Base-by-base conservation (phyloP, 73 alveolate species). In the Loxodes magnus region DNA sequence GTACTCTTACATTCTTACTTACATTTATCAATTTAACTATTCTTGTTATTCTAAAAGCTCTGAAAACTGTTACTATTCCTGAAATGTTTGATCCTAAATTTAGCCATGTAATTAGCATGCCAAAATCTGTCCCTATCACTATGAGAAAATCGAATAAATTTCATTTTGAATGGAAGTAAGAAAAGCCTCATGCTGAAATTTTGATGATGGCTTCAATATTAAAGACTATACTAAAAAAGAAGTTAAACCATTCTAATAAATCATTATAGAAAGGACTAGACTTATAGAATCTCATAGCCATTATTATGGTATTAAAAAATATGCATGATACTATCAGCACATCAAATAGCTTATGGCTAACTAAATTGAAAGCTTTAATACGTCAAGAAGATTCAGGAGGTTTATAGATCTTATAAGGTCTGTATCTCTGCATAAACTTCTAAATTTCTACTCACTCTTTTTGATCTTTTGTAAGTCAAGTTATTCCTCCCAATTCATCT, bases 361-460 rank as follows among this genome's bases (percentile, higher is more conserved):
- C 20, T 16, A 53, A 35, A 0, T 26, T 10, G 4, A 16, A 53
- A 5, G 34, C 17, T 19, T 20, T 20, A 3, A 16, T 6, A 3
- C 31, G 19, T 21, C 71, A 25, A 4, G 41, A 23, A 2, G 20
- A 30, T 9, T 27, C 27, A 16, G 82, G 82, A 7, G 39, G 44
- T 14, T 59, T 31, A 9, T 42, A 41, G 25, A 39, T 28, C 16
- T 48, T 27, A n/a, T 67, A 33, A 25, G 58, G 57, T 24, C 58
- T 67, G 52, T 62, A 57, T 9, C 65, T 15, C 67, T 57, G 34
- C 51, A 56, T 58, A 10, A 55, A 20, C 14, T 65, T 46, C 33
- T 67, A 46, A 23, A 58, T 58, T 16, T 67, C 82, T 9, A 67
- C 58, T 73, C 82, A 67, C 4, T 48, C 12, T 41, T 53, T 67